Evolutionary conservation across 306 rosid genomes (phyloP).

Genomic region (Trifolium pratense): DNA sequence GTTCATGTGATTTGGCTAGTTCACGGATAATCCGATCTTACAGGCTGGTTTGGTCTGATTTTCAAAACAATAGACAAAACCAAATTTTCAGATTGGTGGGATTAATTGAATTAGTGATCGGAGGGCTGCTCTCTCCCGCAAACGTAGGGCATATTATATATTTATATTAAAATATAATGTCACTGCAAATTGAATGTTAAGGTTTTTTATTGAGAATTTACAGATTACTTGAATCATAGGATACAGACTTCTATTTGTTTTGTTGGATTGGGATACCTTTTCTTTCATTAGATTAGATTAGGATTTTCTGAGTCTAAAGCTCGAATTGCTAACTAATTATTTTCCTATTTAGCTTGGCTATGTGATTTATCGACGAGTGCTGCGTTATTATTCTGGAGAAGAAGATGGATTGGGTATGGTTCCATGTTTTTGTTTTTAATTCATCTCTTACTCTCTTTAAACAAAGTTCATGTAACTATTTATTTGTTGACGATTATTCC

Average conservation of each 20-base stretch:
- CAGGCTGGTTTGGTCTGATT: too few relatives aligned
- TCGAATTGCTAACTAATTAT: conserved; percentile 32
- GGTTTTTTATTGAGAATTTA: neutral
- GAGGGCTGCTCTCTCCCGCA: too few relatives aligned
- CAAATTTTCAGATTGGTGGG: neutral
- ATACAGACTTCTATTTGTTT: conserved; percentile 6
- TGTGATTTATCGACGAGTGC: conserved; percentile 93
- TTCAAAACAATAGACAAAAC: neutral
- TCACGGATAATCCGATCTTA: too few relatives aligned
- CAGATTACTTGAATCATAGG: neutral
- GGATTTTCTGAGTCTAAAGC: conserved; percentile 24
- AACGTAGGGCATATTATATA: too few relatives aligned
- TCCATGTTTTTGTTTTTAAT: conserved; percentile 12
- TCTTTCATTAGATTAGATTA: conserved; percentile 20
- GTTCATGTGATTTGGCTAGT: too few relatives aligned
- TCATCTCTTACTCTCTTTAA: conserved; percentile 16
- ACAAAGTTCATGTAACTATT: conserved; percentile 17
- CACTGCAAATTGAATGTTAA: conserved; percentile 6
- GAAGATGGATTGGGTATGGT: conserved; percentile 94
- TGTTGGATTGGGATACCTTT: conserved; percentile 30
- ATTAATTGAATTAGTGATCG: too few relatives aligned
- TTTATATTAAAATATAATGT: too few relatives aligned
- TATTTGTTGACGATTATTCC: conserved; percentile 32
- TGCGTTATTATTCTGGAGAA: conserved; percentile 94
- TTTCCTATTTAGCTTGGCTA: conserved; percentile 74